A percentile compares a stretch with the other conserved stretches of the same genome.
These are phyloP conservation scores for Fusarium humuli DNA, from an alignment of 2,329 filamentous ascomycete species.

Conservation along the genomic window DNA sequence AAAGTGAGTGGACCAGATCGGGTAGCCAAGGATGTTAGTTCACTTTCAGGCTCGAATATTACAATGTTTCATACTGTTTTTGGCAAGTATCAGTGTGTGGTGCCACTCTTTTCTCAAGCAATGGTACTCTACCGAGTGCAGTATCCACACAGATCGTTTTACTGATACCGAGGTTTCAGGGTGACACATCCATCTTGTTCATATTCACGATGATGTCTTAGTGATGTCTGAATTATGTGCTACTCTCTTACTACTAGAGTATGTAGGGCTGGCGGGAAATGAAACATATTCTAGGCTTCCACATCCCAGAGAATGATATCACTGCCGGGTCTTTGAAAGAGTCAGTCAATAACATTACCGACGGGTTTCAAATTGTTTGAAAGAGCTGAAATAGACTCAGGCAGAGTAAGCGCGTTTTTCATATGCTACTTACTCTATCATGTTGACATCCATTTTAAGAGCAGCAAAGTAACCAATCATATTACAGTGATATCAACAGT, in stretches of 20 bases:
- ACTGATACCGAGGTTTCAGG: slow-evolving; percentile 6
- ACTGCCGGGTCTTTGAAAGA: neutral
- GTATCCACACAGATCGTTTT: neutral
- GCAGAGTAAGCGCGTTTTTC: neutral
- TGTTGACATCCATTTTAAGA: too few species aligned
- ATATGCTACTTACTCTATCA: too few species aligned
- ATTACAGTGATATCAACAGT: too few species aligned
- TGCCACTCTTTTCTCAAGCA: neutral
- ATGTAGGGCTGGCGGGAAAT: neutral
- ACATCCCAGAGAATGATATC: neutral
- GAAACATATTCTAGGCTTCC: slow-evolving; percentile 3
- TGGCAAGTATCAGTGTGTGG: neutral
- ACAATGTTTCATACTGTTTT: neutral
- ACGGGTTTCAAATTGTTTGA: neutral
- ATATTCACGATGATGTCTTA: slow-evolving; percentile 7
- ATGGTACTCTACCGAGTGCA: neutral
- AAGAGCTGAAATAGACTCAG: neutral
- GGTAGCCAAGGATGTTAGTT: neutral
- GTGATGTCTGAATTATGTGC: neutral
- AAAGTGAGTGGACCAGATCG: neutral
- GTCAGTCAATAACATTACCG: neutral
- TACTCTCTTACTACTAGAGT: neutral
- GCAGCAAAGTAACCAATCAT: too few species aligned
- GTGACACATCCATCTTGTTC: neutral
- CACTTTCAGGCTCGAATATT: neutral